Percentiles rank a stretch among this genome's conserved stretches.
Conservation (phyloP, 768 basidiomycete genomes). For the Chalciporus pseudorubinellus region DNA sequence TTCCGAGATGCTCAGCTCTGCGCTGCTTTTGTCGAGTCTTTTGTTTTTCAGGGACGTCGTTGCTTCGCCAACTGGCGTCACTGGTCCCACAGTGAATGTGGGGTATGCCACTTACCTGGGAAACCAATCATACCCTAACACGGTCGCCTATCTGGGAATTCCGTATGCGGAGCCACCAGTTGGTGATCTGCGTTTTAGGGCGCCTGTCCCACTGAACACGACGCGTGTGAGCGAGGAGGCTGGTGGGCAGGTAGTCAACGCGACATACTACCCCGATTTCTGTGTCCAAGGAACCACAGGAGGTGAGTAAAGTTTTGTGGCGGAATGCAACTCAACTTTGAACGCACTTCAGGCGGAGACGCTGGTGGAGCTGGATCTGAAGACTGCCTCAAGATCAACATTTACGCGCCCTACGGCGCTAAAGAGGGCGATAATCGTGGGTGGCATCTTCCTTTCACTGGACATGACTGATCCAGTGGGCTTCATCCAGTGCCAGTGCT, state of each 20-base stretch:
- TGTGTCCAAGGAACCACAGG: slow-evolving; percentile 59
- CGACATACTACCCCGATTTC: slow-evolving; percentile 52
- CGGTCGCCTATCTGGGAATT: slow-evolving; percentile 53
- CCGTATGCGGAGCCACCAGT: slow-evolving; percentile 45
- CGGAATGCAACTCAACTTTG: background rate
- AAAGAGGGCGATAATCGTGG: slow-evolving; percentile 46
- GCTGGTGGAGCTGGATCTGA: slow-evolving; percentile 64
- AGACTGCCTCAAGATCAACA: slow-evolving; percentile 66
- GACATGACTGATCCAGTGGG: background rate
- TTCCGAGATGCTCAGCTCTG: background rate
- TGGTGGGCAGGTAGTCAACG: slow-evolving; percentile 44
- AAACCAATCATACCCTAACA: slow-evolving; percentile 48
- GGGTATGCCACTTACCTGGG: slow-evolving; percentile 61
- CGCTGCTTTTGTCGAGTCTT: slow-evolving; percentile 20
- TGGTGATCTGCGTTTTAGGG: slow-evolving; percentile 42
- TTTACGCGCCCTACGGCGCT: slow-evolving; percentile 54
- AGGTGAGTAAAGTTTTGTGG: slow-evolving; percentile 27
- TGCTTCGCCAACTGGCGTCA: background rate
- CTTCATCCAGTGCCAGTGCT: slow-evolving; percentile 34
- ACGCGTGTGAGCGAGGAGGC: slow-evolving; percentile 37
- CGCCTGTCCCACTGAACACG: slow-evolving; percentile 52
- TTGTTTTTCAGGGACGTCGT: slow-evolving; percentile 12
- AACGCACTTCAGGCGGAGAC: slow-evolving; percentile 41
- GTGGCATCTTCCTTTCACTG: slow-evolving; percentile 12
- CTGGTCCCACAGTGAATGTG: slow-evolving; percentile 43